Base-by-base conservation (phyloP, 2,329 filamentous ascomycete genomes). In the Penicillium psychrosexuale region DNA sequence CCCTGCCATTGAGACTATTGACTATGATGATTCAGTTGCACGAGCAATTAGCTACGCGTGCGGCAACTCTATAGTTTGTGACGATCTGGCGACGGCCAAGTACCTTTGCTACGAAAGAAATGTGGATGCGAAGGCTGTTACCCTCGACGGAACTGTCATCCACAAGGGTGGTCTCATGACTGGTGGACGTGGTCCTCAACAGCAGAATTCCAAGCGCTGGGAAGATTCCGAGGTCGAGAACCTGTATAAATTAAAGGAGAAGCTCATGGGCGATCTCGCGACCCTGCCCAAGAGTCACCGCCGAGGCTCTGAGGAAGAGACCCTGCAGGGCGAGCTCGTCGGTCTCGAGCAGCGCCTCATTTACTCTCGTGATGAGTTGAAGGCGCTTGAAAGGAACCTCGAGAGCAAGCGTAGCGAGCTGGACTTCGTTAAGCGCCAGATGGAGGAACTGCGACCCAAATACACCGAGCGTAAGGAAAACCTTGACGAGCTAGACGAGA, bases 91-190 rank as follows among this genome's bases (percentile, higher is more conserved):
- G 4, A 86, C 94, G 51, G 94, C 94, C 28, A 96, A 95, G 71
- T 84, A 93, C 55, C 86, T 99, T 43, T 92, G 91, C 69, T 97
- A 95, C 69, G 85, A 89, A 54, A 88, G 85, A 60, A 87, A 84
- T 31, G 87, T 97, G 31, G 89, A 92, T 56, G 92, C 95, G 50
- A 97, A 97, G 73, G 92, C 93, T 5, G 93, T 99, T 12, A 96
- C 92, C 0, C 75, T 97, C 12, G 92, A 97, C 68, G 94, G 94
- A n/a, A 93, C 88, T 51, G 88, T 99, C 57, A 97, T 99, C 61
- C 91, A 96, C 77, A 97, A 97, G 71, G 91, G 90, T 43, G 94
- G 94, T 68, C 82, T 95, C 50, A 97, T 99, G 88, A 97, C 94
- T 46, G 94, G 94, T 80, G 94, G 94, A 62, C 88, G 91, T 58